These are phyloP conservation scores for Suhomyces taliae DNA, from an alignment of 1,139 yeast species.

Conservation along the genomic window DNA sequence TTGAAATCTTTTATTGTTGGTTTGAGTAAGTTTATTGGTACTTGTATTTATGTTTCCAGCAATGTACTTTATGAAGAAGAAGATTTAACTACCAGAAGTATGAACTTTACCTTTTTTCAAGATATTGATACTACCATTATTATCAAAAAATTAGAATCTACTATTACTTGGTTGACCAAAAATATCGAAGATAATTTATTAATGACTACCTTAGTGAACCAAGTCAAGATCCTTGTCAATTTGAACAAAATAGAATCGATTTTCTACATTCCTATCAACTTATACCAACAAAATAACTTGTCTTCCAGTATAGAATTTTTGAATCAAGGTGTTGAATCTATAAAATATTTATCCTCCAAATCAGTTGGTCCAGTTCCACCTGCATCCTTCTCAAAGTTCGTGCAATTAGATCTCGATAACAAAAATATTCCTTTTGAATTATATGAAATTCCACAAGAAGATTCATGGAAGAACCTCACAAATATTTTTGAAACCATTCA, in stretches of 20 bases:
- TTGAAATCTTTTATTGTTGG: conserved; percentile 51
- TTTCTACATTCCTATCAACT: conserved; percentile 21
- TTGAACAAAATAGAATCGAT: conserved; percentile 32
- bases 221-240: conserved; percentile 27
- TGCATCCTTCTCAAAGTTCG: conserved; percentile 46
- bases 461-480: conserved; percentile 32
- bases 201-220: conserved; percentile 18
- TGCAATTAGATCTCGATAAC: conserved; percentile 57
- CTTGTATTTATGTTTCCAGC: conserved; percentile 47
- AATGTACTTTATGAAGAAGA: conserved; percentile 77
- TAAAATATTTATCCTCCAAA: conserved; percentile 13
- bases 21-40: conserved; percentile 51
- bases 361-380: conserved; percentile 19
- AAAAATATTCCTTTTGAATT: conserved; percentile 56
- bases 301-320: conserved; percentile 13
- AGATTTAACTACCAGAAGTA: conserved; percentile 63
- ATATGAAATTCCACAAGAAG: conserved; percentile 22
- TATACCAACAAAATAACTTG: conserved; percentile 15
- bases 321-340: conserved; percentile 15
- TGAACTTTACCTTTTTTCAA: conserved; percentile 47
- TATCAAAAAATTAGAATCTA: conserved; percentile 17
- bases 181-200: conserved; percentile 1
- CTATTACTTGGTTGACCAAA: conserved; percentile 13
- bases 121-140: conserved; percentile 26
- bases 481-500: conserved; percentile 36